Base-by-base conservation (phyloP, 2,329 filamentous ascomycete species). In the Trichoderma sp. region DNA sequence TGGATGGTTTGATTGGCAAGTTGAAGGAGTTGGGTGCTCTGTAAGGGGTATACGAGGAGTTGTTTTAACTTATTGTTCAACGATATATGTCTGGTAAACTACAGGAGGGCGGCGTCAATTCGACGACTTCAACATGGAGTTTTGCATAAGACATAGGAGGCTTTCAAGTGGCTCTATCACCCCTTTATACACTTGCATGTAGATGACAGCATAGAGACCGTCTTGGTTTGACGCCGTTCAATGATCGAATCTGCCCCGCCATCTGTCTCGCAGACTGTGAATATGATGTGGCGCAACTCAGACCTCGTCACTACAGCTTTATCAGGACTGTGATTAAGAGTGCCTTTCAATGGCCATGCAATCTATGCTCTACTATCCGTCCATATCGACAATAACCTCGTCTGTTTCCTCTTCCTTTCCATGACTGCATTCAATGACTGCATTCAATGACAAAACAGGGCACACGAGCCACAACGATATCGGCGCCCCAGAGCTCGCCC, bases 1-100 rank as follows among this genome's bases (percentile, higher is more conserved):
- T 99, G 24, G 93, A 96, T 78, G 93, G 93, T n/a, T 86, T 99
- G 79, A 88, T 99, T 73, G 79, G 85, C 66, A 97, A 95, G 85
- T 82, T 99, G 75, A 98, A 98, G 86, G 94, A 99, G 82, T 82
- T 99, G 69, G 95, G 95, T 71, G 95, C 93, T 69, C 80, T 97
- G 79, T 97, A 86, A 73, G 68, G 34, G 26, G 28, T 34, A 30
- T 34, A 19, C 28, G 15, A 19, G 15, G 43, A 17, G n/a, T 21
- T 1, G 17, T 52, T 52, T 52, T 19, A 34, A 21, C 17, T 45
- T 15, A 41, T 34, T 7, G 50, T 21, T 54, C 7, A 39, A 39
- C 34, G n/a, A 34, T 28, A 51, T 44, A 55, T 21, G 34, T 34
- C 34, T 17, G 24, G 5, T 57, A 60, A 12, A 34, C 43, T 28